Evolutionary conservation across 768 basidiomycete genomes (phyloP), one percentile per base, ranked within the genome.

Genomic region (Russula sp.): DNA sequence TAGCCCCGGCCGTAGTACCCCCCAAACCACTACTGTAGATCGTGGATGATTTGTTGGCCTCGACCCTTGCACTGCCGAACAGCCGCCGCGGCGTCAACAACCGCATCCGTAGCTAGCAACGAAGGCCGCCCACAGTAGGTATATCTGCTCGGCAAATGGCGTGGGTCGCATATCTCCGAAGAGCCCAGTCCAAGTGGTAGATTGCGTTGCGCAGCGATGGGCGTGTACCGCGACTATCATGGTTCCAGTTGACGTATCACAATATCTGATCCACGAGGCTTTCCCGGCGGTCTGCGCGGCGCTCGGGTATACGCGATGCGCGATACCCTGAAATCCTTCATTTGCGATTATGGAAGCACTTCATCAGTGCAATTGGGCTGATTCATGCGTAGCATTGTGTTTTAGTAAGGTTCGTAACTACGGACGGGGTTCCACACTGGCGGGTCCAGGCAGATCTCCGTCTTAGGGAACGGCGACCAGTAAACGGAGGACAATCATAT

Each of bases 231-330:
- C 18, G 42, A 44, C 6, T 44, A 2, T 5, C 39, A 5, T 27
- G 42, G 6, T 44, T 16, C 42, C 42, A 10, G 6, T 45, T n/a
- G 45, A 45, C 45, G 45, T 20, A 34, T 47, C 22, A 34, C 10
- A 20, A 27, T 39, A 37, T 58, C 57, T 58, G 57, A 58, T 58
- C 48, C 57, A 50, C 48, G 57, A 58, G 57, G 57, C 9, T 13
- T 49, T 14, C 20, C 48, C 13, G 45, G 45, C 6, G 3, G n/a
- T 16, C 44, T 22, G 56, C 16, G 13, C 45, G 18, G 45, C 56
- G 56, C 56, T 57, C 44, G 56, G 55, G 10, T 56, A 47, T 20
- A 57, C 13, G 56, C 56, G 44, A 20, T 32, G 7, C n/a, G 4
- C 1, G 11, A 22, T n/a, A 13, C 14, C 34, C 56, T 20, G 20